A percentile compares a stretch with the other conserved stretches of the same genome.
These are phyloP conservation scores for Calonectria pseudoreteaudii DNA, from an alignment of 2,329 filamentous ascomycete species.

Conservation along the genomic window DNA sequence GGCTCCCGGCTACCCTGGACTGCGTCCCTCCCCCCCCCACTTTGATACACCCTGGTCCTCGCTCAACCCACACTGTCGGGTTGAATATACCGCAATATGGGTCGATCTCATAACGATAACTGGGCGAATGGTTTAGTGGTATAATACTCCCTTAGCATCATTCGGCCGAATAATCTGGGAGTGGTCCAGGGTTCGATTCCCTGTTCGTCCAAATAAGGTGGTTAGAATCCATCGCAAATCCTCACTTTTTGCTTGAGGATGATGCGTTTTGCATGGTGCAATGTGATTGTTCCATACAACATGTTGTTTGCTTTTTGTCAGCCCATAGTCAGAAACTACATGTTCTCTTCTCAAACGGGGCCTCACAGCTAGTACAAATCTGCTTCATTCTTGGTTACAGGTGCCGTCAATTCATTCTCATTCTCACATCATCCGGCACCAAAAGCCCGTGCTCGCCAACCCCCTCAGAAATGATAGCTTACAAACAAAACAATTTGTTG, in stretches of 20 bases:
- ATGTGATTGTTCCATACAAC: neutral
- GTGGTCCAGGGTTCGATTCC: slow-evolving; percentile 41
- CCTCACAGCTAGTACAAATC: neutral
- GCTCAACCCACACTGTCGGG: neutral
- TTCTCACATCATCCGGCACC: neutral
- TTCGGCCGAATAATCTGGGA: slow-evolving; percentile 26
- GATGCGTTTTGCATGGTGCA: neutral
- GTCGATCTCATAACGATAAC: neutral
- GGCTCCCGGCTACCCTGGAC: slow-evolving; percentile 7
- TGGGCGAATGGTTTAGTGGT: slow-evolving; percentile 45
- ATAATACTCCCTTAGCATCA: slow-evolving; percentile 44
- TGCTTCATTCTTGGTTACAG: neutral
- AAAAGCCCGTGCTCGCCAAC: neutral
- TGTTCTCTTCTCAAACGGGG: too few relatives aligned
- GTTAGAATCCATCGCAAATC: slow-evolving; percentile 22
- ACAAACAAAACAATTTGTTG: neutral
- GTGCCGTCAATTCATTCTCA: neutral
- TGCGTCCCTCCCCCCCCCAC: too few relatives aligned
- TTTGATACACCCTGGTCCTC: neutral
- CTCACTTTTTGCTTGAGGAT: neutral
- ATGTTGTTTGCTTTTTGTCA: neutral
- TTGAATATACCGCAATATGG: slow-evolving; percentile 20
- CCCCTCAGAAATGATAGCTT: neutral
- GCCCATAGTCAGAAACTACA: neutral
- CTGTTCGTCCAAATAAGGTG: slow-evolving; percentile 38